phyloP scores from a whole-genome alignment of 495 filamentous ascomycete genomes.

The Penicillium psychrofluorescens region DNA sequence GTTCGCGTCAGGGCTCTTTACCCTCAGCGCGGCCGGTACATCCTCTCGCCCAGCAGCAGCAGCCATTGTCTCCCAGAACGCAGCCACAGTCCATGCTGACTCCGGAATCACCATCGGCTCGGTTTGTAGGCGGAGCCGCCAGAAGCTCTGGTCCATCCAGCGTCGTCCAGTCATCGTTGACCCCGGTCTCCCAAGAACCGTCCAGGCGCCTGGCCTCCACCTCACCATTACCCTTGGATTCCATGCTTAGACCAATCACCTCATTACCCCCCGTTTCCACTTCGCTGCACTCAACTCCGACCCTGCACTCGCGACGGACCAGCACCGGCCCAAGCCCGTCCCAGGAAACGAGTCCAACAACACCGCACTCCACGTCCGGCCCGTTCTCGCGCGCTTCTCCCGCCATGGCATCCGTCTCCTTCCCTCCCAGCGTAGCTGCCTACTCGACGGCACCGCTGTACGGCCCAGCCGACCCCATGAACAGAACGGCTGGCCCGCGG shows the following conservation, averaged over 20 bases:
- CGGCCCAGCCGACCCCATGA: slow-evolving; percentile 20
- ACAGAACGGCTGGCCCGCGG: slow-evolving; percentile 19
- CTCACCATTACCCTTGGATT: slow-evolving; percentile 24
- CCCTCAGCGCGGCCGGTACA: slow-evolving; percentile 24
- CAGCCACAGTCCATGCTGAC: slow-evolving; percentile 50
- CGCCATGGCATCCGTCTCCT: slow-evolving; percentile 18
- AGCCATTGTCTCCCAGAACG: slow-evolving; percentile 31
- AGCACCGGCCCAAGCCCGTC: slow-evolving; percentile 40
- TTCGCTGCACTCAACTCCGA: slow-evolving; percentile 34
- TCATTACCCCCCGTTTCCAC: slow-evolving; percentile 21
- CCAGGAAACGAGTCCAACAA: slow-evolving; percentile 49
- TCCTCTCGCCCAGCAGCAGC: slow-evolving; percentile 18
- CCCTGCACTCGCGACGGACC: slow-evolving; percentile 32
- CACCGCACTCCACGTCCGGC: slow-evolving; percentile 43
- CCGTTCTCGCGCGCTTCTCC: slow-evolving; percentile 44
- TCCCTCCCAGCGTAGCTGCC: slow-evolving; percentile 10
- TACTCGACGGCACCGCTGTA: slow-evolving; percentile 19
- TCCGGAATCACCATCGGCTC: slow-evolving; percentile 54
- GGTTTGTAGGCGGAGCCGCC: slow-evolving; percentile 25
- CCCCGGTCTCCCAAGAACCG: slow-evolving; percentile 22
- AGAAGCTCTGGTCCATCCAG: slow-evolving; percentile 38
- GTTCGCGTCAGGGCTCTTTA: slow-evolving; percentile 26
- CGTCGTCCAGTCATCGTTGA: slow-evolving; percentile 40
- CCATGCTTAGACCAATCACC: slow-evolving; percentile 18
- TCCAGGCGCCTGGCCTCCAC: slow-evolving; percentile 16